Conservation (phyloP, 176 grass and related monocot genomes). For the Carex kokanica region DNA sequence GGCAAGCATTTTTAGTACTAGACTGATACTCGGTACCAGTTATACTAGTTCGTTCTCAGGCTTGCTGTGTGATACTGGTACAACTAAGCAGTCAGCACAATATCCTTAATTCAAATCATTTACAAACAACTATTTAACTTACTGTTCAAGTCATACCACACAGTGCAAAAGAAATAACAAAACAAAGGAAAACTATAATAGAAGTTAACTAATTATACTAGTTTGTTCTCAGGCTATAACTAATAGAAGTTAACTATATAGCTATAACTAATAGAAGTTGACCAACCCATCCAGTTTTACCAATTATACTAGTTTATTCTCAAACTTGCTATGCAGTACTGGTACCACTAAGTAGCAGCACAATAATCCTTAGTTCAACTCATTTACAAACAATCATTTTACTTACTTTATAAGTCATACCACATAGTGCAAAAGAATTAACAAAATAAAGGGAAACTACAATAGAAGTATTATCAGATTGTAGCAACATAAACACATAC, state of each 20-base stretch:
- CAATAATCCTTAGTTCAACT: neutral
- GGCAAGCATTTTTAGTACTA: neutral
- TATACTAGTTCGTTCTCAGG: neutral
- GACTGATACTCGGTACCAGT: neutral
- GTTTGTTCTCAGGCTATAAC: neutral
- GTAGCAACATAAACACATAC: conserved; percentile 42
- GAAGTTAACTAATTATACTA: neutral
- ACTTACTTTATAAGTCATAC: neutral
- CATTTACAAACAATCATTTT: neutral
- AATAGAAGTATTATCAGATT: conserved; percentile 20
- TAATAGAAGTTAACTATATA: no score
- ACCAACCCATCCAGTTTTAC: neutral
- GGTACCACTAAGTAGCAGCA: neutral
- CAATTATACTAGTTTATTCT: neutral
- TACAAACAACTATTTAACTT: neutral
- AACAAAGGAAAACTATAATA: conserved; percentile 3
- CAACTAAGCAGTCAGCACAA: neutral
- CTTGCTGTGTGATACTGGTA: neutral
- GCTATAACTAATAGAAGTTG: no score
- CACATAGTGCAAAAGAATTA: conserved; percentile 18
- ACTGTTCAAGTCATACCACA: neutral
- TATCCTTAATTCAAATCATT: neutral
- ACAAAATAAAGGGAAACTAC: conserved; percentile 8
- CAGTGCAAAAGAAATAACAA: conserved; percentile 25
- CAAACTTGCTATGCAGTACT: neutral